Evolutionary conservation across 1,284 basidiomycete genomes (phyloP).

Genomic region (Golubevia pallescens): DNA sequence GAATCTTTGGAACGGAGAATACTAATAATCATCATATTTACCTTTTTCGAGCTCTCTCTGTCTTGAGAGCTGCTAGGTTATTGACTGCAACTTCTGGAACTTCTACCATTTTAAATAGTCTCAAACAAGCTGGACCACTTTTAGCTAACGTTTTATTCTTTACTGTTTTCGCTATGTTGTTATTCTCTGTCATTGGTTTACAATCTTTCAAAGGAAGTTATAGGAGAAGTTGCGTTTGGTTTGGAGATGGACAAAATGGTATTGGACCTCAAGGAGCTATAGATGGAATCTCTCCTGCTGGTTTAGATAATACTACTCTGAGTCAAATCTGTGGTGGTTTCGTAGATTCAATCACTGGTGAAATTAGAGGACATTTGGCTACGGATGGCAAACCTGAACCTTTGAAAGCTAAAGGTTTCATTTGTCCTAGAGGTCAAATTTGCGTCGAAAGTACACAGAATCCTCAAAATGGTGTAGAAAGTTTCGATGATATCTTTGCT

Average conservation of each 20-base stretch:
- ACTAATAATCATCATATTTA: conserved; percentile 75
- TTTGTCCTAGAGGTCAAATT: conserved; percentile 60
- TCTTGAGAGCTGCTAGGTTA: conserved; percentile 81
- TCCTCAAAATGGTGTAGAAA: conserved; percentile 74
- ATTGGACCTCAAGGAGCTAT: not conserved
- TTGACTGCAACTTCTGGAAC: conserved; percentile 90
- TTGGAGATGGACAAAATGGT: conserved; percentile 23
- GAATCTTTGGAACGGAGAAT: conserved; percentile 73
- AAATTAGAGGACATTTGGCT: conserved; percentile 11
- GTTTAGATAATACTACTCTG: conserved; percentile 18
- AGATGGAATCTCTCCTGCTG: not conserved
- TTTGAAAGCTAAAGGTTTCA: conserved; percentile 47
- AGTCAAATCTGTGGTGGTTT: conserved; percentile 55
- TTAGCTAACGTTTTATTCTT: conserved; percentile 89
- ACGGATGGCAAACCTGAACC: conserved; percentile 5
- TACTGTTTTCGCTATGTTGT: conserved; percentile 83
- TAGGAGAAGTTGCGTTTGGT: conserved; percentile 54
- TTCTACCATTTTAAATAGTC: conserved; percentile 87
- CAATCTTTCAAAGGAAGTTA: conserved; percentile 61
- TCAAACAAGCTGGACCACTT: conserved; percentile 87
- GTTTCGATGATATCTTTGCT: conserved; percentile 88
- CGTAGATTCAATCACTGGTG: conserved; percentile 16
- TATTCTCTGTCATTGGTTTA: conserved; percentile 73
- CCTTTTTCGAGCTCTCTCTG: conserved; percentile 86
- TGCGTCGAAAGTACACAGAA: conserved; percentile 68